These are phyloP conservation scores for Pichia sp. DNA, from an alignment of 1,139 yeast species.

Conservation along the genomic window DNA sequence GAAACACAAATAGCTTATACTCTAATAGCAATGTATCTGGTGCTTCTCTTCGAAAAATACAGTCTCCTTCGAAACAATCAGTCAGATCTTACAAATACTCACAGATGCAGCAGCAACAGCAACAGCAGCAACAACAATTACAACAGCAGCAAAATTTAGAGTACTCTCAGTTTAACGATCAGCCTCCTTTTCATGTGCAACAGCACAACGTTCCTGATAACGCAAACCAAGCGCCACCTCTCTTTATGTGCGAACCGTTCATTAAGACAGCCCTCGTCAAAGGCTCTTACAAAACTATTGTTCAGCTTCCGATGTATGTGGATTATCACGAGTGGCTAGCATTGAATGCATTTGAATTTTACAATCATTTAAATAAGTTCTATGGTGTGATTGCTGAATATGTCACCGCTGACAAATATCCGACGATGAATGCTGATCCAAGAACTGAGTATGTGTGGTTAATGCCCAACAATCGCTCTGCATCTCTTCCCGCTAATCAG, in stretches of 20 bases:
- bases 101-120: conserved; percentile 32
- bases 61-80: conserved; percentile 34
- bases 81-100: conserved; percentile 24
- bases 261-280: conserved; percentile 91
- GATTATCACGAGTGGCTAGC: conserved; percentile 96
- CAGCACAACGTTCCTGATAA: conserved; percentile 6
- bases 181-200: conserved; percentile 9
- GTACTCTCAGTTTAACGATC: conserved; percentile 9
- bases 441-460: conserved; percentile 89
- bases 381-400: conserved; percentile 86
- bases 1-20: conserved; percentile 22
- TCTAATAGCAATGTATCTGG: conserved; percentile 37
- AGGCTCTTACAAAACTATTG: conserved; percentile 96
- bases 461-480: conserved; percentile 70
- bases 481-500: conserved; percentile 85
- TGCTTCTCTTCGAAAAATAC: conserved; percentile 31
- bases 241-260: conserved; percentile 87
- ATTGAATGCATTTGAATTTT: conserved; percentile 83
- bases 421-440: conserved; percentile 96
- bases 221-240: conserved; percentile 41
- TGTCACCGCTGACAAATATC: conserved; percentile 82
- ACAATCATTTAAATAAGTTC: conserved; percentile 79
- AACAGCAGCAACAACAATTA: no score
- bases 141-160: conserved; percentile 6
- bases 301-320: conserved; percentile 90